Conservation (phyloP, 768 basidiomycete species). For the Solioccasus polychromus region DNA sequence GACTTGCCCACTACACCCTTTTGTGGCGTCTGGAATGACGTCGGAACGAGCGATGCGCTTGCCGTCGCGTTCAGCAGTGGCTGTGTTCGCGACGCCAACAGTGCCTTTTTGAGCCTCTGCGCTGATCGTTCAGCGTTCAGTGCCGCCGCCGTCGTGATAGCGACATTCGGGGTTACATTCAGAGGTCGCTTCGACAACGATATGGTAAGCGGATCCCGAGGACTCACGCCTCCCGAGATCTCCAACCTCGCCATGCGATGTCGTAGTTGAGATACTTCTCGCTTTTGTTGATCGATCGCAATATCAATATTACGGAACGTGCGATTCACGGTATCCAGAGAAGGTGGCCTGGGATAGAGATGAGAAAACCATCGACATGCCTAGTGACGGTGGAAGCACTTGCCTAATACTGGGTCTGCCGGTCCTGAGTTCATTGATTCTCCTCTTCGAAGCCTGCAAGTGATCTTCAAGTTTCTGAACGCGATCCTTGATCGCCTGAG, state of each 20-base stretch:
- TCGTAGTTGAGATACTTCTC: conserved; percentile 50
- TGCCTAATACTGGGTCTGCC: conserved; percentile 65
- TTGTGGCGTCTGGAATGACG: conserved; percentile 29
- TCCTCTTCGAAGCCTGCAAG: conserved; percentile 67
- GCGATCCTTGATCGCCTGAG: conserved; percentile 65
- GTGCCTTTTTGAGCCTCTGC: conserved; percentile 62
- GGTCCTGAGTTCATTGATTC: conserved; percentile 55
- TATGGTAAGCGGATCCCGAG: conserved; percentile 43
- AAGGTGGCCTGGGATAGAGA: conserved; percentile 60
- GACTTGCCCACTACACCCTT: conserved; percentile 17
- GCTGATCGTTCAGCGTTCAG: conserved; percentile 78
- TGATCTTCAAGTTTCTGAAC: conserved; percentile 79
- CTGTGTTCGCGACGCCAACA: conserved; percentile 56
- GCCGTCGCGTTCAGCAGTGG: conserved; percentile 67
- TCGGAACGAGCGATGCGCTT: conserved; percentile 12
- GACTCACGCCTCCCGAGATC: conserved; percentile 24
- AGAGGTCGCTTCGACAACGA: conserved; percentile 37
- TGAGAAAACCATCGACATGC: not conserved
- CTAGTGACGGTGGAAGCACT: conserved; percentile 17
- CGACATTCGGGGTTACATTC: conserved; percentile 62
- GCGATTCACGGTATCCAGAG: conserved; percentile 78
- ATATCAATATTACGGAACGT: conserved; percentile 84
- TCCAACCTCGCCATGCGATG: conserved; percentile 53
- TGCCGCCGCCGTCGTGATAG: conserved; percentile 74
- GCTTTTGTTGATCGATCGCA: conserved; percentile 59